phyloP scores from a whole-genome alignment of 2,329 filamentous ascomycete species.

The Ceratocystiopsis sp. region DNA sequence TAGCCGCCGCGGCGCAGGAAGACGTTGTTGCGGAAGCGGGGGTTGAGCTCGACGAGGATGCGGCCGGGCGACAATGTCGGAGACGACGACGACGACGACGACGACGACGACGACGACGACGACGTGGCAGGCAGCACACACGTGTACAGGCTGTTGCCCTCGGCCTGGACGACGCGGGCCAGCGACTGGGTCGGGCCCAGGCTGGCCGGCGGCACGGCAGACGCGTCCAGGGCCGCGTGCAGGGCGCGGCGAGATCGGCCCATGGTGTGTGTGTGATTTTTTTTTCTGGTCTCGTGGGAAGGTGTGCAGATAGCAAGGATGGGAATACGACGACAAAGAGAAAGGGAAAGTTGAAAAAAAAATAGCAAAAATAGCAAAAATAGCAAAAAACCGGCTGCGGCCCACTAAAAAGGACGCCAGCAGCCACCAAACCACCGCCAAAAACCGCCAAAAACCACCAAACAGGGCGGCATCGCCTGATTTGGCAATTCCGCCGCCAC shows the following conservation, averaged over 20 bases:
- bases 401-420: too few species aligned
- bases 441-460: too few species aligned
- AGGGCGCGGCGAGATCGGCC: constrained; percentile 60
- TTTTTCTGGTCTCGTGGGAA: background rate
- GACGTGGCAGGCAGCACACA: constrained; percentile 43
- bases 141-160: constrained; percentile 79
- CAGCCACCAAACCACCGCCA: too few species aligned
- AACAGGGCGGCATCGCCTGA: too few species aligned
- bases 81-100: background rate
- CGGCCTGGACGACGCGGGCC: constrained; percentile 62
- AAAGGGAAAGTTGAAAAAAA: too few species aligned
- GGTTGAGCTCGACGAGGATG: constrained; percentile 63
- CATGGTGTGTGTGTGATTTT: constrained; percentile 27
- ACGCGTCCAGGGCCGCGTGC: constrained; percentile 60
- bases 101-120: background rate
- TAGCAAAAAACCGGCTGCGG: too few species aligned
- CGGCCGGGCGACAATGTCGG: constrained; percentile 23
- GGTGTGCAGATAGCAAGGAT: background rate
- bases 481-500: too few species aligned
- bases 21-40: constrained; percentile 72
- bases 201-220: constrained; percentile 39
- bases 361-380: too few species aligned
- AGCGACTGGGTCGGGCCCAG: constrained; percentile 48
- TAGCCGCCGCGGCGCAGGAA: constrained; percentile 86
- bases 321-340: too few species aligned